phyloP scores from a whole-genome alignment of 495 filamentous ascomycete genomes.

The Neurospora sp. region DNA sequence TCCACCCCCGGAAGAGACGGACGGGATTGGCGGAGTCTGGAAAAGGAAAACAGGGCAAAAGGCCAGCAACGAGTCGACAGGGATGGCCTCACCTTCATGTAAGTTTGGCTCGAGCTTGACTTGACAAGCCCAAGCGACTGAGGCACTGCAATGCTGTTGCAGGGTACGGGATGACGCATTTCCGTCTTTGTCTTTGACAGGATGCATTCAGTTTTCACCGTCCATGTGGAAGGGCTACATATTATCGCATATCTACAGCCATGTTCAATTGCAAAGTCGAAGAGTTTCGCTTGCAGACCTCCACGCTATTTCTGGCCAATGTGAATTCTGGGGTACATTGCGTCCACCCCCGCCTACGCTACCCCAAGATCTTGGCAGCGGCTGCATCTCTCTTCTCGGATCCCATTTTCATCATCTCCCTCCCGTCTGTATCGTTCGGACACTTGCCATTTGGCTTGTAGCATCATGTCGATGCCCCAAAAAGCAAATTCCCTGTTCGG shows the following conservation, averaged over 20 bases:
- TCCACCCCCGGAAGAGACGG: not conserved
- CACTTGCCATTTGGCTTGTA: not conserved
- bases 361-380: not conserved
- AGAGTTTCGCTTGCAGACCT: not conserved
- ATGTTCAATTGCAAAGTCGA: not conserved
- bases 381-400: not conserved
- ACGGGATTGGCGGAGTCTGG: not conserved
- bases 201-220: not conserved
- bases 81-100: not conserved
- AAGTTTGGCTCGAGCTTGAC: not conserved
- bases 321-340: not conserved
- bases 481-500: not conserved
- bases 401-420: not conserved
- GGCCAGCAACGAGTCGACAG: not conserved
- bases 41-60: not conserved
- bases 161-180: not conserved
- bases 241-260: not conserved
- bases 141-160: not conserved
- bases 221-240: not conserved
- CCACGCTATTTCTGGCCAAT: not conserved
- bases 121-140: not conserved
- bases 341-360: not conserved
- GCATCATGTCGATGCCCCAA: not conserved
- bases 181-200: not conserved
- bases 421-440: not conserved